Percentiles rank a stretch among this genome's conserved stretches.
Evolutionary conservation across 164 flowering plant species (phyloP).

Genomic region (Berberis vulgaris): DNA sequence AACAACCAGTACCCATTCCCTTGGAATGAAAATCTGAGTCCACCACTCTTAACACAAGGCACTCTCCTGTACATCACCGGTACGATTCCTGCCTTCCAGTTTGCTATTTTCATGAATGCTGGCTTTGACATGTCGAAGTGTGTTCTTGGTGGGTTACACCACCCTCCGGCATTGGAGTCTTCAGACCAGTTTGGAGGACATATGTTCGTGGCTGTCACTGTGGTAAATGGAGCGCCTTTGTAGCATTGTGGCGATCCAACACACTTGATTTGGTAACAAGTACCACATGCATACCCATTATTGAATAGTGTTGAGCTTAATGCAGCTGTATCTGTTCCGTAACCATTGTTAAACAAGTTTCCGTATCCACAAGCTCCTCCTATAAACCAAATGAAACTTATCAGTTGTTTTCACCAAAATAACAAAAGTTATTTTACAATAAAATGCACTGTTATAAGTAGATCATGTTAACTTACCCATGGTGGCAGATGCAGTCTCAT

Average conservation of each 20-base stretch:
- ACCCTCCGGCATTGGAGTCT: conserved; percentile 66
- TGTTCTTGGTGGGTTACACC: conserved; percentile 89
- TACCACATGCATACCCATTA: conserved; percentile 72
- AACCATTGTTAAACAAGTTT: conserved; percentile 51
- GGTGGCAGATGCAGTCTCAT: conserved; percentile 65
- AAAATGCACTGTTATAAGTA: background rate
- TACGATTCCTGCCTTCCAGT: conserved; percentile 37
- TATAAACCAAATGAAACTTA: conserved; percentile 13
- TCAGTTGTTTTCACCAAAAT: background rate
- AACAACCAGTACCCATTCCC: conserved; percentile 91
- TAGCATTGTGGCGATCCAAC: conserved; percentile 33
- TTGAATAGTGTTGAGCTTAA: conserved; percentile 72
- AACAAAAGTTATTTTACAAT: background rate
- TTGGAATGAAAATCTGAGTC: conserved; percentile 54
- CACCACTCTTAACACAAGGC: conserved; percentile 52
- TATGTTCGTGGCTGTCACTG: conserved; percentile 77
- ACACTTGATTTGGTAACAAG: conserved; percentile 67
- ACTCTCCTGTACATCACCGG: conserved; percentile 70
- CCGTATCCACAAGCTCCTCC: conserved; percentile 99
- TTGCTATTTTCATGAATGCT: conserved; percentile 61
- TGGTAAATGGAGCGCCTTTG: conserved; percentile 26
- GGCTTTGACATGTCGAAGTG: conserved; percentile 95
- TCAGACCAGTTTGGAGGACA: conserved; percentile 82
- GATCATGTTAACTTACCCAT: conserved; percentile 47
- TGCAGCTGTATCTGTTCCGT: conserved; percentile 74